These are phyloP conservation scores for Buxus sempervirens DNA, from an alignment of 164 flowering plant genomes.

Conservation along the genomic window DNA sequence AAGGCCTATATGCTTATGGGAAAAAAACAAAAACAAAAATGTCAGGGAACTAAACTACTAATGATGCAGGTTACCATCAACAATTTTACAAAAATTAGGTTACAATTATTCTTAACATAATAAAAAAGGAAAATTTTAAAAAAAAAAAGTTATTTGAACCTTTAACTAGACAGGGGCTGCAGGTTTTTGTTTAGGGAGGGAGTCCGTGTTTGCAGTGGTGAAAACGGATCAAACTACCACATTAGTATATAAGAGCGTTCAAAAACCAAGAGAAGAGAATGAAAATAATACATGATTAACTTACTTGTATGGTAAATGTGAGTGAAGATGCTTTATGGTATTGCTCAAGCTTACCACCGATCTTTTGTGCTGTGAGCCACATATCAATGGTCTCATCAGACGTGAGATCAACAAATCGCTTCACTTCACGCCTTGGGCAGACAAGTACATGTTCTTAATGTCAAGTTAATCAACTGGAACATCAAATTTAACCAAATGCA, in stretches of 20 bases:
- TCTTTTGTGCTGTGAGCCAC: constrained; percentile 75
- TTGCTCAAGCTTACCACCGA: constrained; percentile 62
- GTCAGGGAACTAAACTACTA: too few relatives aligned
- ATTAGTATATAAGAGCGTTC: not conserved
- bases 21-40: too few relatives aligned
- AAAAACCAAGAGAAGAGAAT: not conserved
- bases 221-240: not conserved
- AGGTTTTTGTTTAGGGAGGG: too few relatives aligned
- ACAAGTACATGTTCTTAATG: constrained; percentile 78
- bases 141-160: too few relatives aligned
- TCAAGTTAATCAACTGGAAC: constrained; percentile 46
- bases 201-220: too few relatives aligned
- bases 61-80: too few relatives aligned
- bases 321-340: constrained; percentile 79
- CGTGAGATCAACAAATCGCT: constrained; percentile 80
- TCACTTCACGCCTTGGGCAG: constrained; percentile 82
- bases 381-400: constrained; percentile 70
- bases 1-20: too few relatives aligned
- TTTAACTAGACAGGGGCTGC: too few relatives aligned
- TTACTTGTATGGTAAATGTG: constrained; percentile 79
- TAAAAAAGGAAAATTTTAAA: too few relatives aligned
- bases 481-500: not conserved
- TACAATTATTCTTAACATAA: too few relatives aligned
- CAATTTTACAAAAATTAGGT: too few relatives aligned
- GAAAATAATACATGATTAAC: not conserved